These are phyloP conservation scores for Pythium aquatile DNA, from an alignment of 352 stramenopile species.

Conservation along the genomic window DNA sequence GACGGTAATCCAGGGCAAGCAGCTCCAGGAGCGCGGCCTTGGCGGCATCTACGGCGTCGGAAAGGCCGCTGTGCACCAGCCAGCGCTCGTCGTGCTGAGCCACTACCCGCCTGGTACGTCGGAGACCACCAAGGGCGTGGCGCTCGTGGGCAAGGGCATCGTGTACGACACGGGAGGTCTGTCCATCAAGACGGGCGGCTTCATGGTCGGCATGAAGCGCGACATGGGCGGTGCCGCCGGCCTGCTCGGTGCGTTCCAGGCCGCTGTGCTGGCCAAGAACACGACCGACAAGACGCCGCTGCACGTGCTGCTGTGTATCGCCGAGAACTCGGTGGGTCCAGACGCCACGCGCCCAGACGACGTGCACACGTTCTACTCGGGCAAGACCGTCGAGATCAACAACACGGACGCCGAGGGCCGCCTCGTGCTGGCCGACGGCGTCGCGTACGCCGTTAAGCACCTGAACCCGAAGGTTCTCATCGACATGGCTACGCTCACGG, in stretches of 20 bases:
- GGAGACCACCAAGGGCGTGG: slow-evolving; percentile 48
- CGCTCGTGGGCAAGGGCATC: slow-evolving; percentile 95
- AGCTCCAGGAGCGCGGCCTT: slow-evolving; percentile 88
- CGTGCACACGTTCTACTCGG: slow-evolving; percentile 92
- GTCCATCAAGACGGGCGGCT: slow-evolving; percentile 88
- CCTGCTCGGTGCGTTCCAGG: slow-evolving; percentile 65
- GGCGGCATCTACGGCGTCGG: slow-evolving; percentile 93
- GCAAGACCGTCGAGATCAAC: slow-evolving; percentile 97
- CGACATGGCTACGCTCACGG: slow-evolving; percentile 96
- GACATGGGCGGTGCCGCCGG: slow-evolving; percentile 90
- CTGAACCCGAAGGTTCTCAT: slow-evolving; percentile 89
- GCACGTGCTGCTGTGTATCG: slow-evolving; percentile 90
- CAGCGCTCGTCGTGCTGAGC: slow-evolving; percentile 90
- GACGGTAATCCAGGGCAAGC: slow-evolving; percentile 89
- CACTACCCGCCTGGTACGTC: slow-evolving; percentile 51
- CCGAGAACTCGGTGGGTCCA: slow-evolving; percentile 93
- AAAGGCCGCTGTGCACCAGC: slow-evolving; percentile 86
- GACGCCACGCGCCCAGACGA: slow-evolving; percentile 92
- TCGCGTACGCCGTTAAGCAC: slow-evolving; percentile 92
- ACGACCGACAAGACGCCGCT: slow-evolving; percentile 83
- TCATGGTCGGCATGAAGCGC: slow-evolving; percentile 93
- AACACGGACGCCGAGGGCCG: slow-evolving; percentile 96
- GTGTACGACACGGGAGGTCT: slow-evolving; percentile 97
- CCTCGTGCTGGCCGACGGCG: slow-evolving; percentile 92
- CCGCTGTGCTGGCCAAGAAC: slow-evolving; percentile 88